Conservation (phyloP, 306 rosid species). For the Pyrus betulifolia region DNA sequence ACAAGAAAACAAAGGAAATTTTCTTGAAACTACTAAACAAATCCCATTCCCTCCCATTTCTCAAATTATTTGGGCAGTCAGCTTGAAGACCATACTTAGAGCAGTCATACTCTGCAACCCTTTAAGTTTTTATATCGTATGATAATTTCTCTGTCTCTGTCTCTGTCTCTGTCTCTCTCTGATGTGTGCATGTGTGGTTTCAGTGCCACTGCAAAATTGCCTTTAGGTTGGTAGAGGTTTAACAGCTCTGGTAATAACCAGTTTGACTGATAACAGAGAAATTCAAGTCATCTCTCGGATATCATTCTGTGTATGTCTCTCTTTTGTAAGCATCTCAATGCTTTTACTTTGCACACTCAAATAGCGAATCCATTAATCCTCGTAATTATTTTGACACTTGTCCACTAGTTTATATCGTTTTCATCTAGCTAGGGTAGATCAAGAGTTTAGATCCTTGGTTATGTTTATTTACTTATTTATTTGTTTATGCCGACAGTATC, state of each 20-base stretch:
- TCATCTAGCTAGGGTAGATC: too few species aligned
- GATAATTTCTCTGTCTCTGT: neutral
- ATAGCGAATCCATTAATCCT: neutral
- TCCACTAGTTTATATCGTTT: too few species aligned
- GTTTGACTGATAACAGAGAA: conserved; percentile 7
- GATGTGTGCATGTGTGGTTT: neutral
- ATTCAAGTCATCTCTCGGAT: neutral
- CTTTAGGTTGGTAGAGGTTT: conserved; percentile 20
- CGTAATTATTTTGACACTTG: neutral
- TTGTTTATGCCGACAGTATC: too few species aligned
- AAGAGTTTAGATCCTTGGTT: too few species aligned
- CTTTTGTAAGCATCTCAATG: neutral
- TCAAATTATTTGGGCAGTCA: neutral
- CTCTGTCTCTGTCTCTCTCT: neutral
- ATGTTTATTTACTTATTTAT: too few species aligned
- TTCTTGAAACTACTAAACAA: conserved; percentile 11
- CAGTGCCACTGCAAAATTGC: neutral
- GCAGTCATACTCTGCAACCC: too few species aligned
- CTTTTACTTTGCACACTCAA: neutral
- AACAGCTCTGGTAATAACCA: conserved; percentile 17
- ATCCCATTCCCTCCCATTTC: neutral
- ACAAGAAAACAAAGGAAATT: neutral
- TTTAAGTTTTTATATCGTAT: too few species aligned
- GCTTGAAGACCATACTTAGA: too few species aligned
- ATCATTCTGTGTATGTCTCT: neutral